phyloP scores from a whole-genome alignment of 495 filamentous ascomycete species.

The Pyronema domesticum region DNA sequence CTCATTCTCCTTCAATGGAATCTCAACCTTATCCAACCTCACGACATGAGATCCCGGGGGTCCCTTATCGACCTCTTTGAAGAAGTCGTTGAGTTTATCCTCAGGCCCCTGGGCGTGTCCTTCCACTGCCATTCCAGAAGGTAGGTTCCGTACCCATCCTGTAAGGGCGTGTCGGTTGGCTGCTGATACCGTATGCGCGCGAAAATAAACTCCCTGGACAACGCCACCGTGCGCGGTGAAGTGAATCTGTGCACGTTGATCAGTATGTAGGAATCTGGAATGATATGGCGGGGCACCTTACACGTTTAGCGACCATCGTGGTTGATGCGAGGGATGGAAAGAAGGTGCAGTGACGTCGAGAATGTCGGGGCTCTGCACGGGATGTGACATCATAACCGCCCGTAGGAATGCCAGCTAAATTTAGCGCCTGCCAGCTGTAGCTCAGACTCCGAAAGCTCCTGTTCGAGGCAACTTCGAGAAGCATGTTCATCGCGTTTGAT shows the following conservation, averaged over 20 bases:
- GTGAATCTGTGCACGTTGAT: background rate
- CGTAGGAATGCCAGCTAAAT: too few species aligned
- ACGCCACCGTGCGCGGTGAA: constrained; percentile 2
- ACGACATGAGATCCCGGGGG: background rate
- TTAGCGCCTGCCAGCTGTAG: too few species aligned
- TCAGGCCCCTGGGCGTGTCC: constrained; percentile 4
- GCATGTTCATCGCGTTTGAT: too few species aligned
- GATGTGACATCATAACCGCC: too few species aligned
- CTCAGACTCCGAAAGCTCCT: too few species aligned
- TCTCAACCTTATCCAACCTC: constrained; percentile 1
- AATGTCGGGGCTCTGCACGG: too few species aligned
- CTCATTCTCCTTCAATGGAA: constrained; percentile 2
- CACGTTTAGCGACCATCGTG: too few species aligned
- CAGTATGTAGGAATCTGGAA: too few species aligned
- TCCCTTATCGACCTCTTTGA: constrained; percentile 1
- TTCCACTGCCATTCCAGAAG: background rate
- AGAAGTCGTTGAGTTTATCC: background rate
- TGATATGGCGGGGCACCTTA: too few species aligned
- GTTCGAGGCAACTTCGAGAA: too few species aligned
- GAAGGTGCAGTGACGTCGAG: too few species aligned
- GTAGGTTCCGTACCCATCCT: constrained; percentile 5
- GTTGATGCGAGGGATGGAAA: too few species aligned
- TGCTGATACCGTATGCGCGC: constrained; percentile 1
- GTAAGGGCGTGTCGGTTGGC: background rate
- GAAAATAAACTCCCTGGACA: constrained; percentile 5